Conservation (phyloP, 352 stramenopile genomes). For the Globisporangium iwayamae region DNA sequence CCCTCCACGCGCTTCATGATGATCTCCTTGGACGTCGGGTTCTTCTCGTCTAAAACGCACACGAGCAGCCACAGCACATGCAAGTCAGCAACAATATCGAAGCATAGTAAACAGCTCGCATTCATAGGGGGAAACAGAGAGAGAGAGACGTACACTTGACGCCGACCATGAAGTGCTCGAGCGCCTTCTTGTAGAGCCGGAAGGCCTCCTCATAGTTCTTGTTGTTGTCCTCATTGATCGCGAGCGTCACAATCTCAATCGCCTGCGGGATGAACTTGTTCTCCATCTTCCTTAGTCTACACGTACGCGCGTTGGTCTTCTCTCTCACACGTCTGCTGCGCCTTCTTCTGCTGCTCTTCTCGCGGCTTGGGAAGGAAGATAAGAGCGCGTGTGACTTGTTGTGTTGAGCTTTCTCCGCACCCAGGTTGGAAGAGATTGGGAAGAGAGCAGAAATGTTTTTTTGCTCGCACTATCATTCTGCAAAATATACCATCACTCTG, state of each 20-base stretch:
- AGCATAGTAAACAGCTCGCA: neutral
- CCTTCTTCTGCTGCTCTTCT: neutral
- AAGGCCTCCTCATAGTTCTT: conserved; percentile 90
- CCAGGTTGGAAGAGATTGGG: neutral
- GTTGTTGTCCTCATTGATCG: conserved; percentile 87
- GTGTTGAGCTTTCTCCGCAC: neutral
- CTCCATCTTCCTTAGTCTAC: conserved; percentile 48
- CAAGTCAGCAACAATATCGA: no score
- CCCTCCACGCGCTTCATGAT: conserved; percentile 89
- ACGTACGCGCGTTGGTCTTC: neutral
- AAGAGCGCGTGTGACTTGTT: conserved; percentile 2
- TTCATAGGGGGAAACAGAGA: neutral
- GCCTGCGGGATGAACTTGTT: conserved; percentile 91
- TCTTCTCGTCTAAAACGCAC: conserved; percentile 79
- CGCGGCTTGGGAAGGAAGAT: neutral
- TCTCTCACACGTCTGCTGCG: neutral
- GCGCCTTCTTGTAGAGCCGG: conserved; percentile 84
- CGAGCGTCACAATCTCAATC: conserved; percentile 85
- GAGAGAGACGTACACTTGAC: conserved; percentile 71
- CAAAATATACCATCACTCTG: neutral
- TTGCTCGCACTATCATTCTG: neutral
- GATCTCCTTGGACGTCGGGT: conserved; percentile 86
- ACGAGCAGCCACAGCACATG: neutral
- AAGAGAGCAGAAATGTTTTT: conserved; percentile 1
- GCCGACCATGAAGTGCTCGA: conserved; percentile 88